These are phyloP conservation scores for Funneliformis geosporum DNA, from an alignment of 192 early-diverging fungal species.

Conservation along the genomic window DNA sequence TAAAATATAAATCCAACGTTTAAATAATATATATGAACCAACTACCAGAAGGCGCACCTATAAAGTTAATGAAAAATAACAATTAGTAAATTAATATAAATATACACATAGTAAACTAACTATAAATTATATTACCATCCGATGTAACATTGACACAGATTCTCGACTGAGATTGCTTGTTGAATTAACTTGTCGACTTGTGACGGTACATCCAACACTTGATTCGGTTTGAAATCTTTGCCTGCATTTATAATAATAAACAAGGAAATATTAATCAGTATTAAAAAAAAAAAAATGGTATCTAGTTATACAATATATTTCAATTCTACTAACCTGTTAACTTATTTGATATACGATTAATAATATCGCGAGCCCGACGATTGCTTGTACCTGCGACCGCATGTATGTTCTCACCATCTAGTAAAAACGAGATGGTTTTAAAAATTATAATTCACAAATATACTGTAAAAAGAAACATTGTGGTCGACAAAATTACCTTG, in stretches of 20 bases:
- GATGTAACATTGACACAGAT: slow-evolving; percentile 78
- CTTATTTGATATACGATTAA: slow-evolving; percentile 91
- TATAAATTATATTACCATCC: slow-evolving; percentile 54
- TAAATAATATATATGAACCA: no score
- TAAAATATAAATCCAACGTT: no score
- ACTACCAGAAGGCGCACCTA: background rate
- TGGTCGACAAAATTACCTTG: slow-evolving; percentile 24
- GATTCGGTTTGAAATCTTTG: slow-evolving; percentile 85
- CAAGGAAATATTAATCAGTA: background rate
- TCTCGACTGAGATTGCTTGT: slow-evolving; percentile 88
- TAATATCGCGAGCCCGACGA: slow-evolving; percentile 77
- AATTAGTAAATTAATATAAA: background rate
- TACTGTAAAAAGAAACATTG: background rate
- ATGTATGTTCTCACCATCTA: slow-evolving; percentile 55
- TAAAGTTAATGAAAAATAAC: background rate
- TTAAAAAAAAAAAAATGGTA: no score
- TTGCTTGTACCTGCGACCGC: slow-evolving; percentile 60
- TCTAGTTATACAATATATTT: background rate
- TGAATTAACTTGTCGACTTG: slow-evolving; percentile 90
- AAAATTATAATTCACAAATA: background rate
- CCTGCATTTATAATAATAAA: slow-evolving; percentile 41
- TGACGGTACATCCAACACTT: slow-evolving; percentile 72
- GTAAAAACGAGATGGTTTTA: slow-evolving; percentile 3
- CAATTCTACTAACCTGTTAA: slow-evolving; percentile 57
- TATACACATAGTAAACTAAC: background rate